Conservation (phyloP, 768 basidiomycete species). For the Trichaptum fuscoviolaceum region DNA sequence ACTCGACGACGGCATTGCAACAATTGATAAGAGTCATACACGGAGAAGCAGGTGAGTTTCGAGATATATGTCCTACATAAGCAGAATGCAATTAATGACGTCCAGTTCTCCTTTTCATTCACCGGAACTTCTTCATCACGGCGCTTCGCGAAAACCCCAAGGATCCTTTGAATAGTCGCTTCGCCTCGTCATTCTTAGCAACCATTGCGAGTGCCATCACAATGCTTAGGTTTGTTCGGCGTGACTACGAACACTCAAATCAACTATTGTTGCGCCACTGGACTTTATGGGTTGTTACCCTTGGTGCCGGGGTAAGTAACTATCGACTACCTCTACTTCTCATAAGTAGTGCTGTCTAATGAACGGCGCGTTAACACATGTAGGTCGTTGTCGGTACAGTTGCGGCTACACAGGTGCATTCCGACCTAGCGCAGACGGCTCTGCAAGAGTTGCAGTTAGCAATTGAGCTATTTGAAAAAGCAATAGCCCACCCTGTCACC, state of each 20-base stretch:
- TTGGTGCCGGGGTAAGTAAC: conserved; percentile 50
- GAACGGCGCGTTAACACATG: background rate
- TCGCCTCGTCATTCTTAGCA: conserved; percentile 61
- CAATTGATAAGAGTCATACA: background rate
- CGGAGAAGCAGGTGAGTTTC: background rate
- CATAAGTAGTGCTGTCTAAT: too few species aligned
- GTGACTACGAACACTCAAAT: conserved; percentile 55
- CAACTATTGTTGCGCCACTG: conserved; percentile 21
- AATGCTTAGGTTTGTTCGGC: conserved; percentile 45
- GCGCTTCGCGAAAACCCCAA: conserved; percentile 62
- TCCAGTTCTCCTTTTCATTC: conserved; percentile 56
- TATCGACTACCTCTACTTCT: conserved; percentile 6
- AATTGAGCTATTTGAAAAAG: conserved; percentile 58
- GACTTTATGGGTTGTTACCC: conserved; percentile 20
- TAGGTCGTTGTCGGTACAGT: conserved; percentile 59
- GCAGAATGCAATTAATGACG: background rate
- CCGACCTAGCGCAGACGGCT: conserved; percentile 41
- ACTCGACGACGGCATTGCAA: background rate
- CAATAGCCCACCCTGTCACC: conserved; percentile 36
- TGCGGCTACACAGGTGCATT: conserved; percentile 61
- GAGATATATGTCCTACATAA: background rate
- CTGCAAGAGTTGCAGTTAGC: conserved; percentile 62
- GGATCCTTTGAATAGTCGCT: conserved; percentile 61
- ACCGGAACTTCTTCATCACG: conserved; percentile 65
- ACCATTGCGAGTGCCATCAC: conserved; percentile 65